These are phyloP conservation scores for Lactarius sp. DNA, from an alignment of 768 basidiomycete species.

Conservation along the genomic window DNA sequence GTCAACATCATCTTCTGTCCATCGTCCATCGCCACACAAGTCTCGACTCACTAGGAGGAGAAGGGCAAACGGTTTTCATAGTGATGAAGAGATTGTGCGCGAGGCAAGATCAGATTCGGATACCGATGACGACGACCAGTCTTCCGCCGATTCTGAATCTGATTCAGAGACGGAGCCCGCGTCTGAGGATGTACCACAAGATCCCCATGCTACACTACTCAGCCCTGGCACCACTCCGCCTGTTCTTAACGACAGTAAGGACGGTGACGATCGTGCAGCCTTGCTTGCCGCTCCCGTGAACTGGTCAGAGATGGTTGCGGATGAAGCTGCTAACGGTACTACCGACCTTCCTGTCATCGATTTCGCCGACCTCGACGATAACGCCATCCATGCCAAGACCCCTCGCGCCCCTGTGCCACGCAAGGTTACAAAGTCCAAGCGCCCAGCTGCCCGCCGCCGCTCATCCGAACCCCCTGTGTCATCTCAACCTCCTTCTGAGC, in stretches of 20 bases:
- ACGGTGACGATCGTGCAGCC: constrained; percentile 32
- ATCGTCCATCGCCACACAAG: constrained; percentile 31
- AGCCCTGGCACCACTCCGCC: constrained; percentile 58
- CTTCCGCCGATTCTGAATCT: constrained; percentile 53
- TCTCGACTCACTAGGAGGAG: constrained; percentile 51
- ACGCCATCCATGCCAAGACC: constrained; percentile 30
- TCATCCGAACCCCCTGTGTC: constrained; percentile 19
- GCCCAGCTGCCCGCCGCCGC: constrained; percentile 35
- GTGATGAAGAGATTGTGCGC: constrained; percentile 75
- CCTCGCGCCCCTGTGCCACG: constrained; percentile 29
- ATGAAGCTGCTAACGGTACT: constrained; percentile 58
- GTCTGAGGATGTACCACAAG: constrained; percentile 55
- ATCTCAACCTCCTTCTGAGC: constrained; percentile 33
- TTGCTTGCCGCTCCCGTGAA: constrained; percentile 53
- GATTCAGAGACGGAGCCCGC: constrained; percentile 70
- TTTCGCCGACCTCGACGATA: constrained; percentile 55
- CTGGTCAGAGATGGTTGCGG: constrained; percentile 86
- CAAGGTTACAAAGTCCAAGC: constrained; percentile 32
- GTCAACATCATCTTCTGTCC: not conserved
- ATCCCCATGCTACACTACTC: constrained; percentile 48
- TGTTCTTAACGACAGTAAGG: constrained; percentile 29
- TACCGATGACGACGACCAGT: constrained; percentile 49
- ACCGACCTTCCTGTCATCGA: constrained; percentile 75
- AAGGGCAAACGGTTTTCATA: constrained; percentile 51
- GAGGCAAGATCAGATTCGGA: constrained; percentile 70